These are phyloP conservation scores for Prunus persica DNA, from an alignment of 306 rosid genomes.

Conservation along the genomic window Prunus_persica_NCBIv2 NC_034009.1:43588001-43588500, in stretches of 20 bases:
- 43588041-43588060: constrained; percentile 75
- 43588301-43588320: neutral
- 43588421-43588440: neutral
- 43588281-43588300: neutral
- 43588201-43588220: constrained; percentile 74
- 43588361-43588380: neutral
- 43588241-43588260: constrained; percentile 80
- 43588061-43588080: constrained; percentile 95
- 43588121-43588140: constrained; percentile 87
- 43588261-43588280: constrained; percentile 9
- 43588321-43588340: neutral
- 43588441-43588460: neutral
- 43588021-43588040: constrained; percentile 96
- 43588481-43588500: neutral
- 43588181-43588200: constrained; percentile 41
- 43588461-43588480: neutral
- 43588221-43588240: constrained; percentile 77
- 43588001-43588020: constrained; percentile 52
- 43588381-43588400: neutral
- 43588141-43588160: constrained; percentile 87
- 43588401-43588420: neutral
- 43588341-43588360: neutral
- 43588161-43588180: constrained; percentile 58
- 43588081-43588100: constrained; percentile 78
- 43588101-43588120: constrained; percentile 45